A percentile compares a stretch with the other conserved stretches of the same genome.
These are phyloP conservation scores for Syzygium syzygioides DNA, from an alignment of 441 rosid species.

Conservation along the genomic window DNA sequence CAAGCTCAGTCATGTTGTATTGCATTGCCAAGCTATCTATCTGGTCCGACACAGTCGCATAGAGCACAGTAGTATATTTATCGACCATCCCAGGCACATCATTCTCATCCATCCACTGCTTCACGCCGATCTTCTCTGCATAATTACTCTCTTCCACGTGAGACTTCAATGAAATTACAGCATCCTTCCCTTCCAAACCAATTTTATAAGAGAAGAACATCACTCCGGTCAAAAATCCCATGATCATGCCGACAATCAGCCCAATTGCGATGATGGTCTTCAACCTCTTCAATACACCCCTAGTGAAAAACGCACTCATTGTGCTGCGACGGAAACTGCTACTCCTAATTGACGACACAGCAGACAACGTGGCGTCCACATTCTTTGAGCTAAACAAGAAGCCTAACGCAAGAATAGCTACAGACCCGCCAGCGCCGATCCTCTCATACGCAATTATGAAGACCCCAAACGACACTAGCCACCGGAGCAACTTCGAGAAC, in stretches of 20 bases:
- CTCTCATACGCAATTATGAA: slow-evolving; percentile 75
- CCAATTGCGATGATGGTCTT: slow-evolving; percentile 79
- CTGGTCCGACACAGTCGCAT: slow-evolving; percentile 75
- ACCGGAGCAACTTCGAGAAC: slow-evolving; percentile 61
- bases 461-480: slow-evolving; percentile 78
- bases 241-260: slow-evolving; percentile 74
- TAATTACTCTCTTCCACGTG: slow-evolving; percentile 89
- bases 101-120: slow-evolving; percentile 92
- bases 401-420: slow-evolving; percentile 58
- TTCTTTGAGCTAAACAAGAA: slow-evolving; percentile 55
- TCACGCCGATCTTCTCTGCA: slow-evolving; percentile 79
- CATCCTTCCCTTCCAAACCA: slow-evolving; percentile 94
- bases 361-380: slow-evolving; percentile 58
- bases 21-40: slow-evolving; percentile 85
- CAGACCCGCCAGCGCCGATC: slow-evolving; percentile 61
- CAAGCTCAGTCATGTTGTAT: slow-evolving; percentile 87
- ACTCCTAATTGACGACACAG: slow-evolving; percentile 59
- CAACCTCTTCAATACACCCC: slow-evolving; percentile 67
- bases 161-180: slow-evolving; percentile 66
- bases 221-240: slow-evolving; percentile 55
- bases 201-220: slow-evolving; percentile 87
- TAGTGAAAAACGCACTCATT: slow-evolving; percentile 65
- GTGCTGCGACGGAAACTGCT: slow-evolving; percentile 50
- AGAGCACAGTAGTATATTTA: slow-evolving; percentile 59
- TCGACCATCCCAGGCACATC: slow-evolving; percentile 92